phyloP scores from a whole-genome alignment of 495 filamentous ascomycete genomes.

The Neurospora sublineolata region DNA sequence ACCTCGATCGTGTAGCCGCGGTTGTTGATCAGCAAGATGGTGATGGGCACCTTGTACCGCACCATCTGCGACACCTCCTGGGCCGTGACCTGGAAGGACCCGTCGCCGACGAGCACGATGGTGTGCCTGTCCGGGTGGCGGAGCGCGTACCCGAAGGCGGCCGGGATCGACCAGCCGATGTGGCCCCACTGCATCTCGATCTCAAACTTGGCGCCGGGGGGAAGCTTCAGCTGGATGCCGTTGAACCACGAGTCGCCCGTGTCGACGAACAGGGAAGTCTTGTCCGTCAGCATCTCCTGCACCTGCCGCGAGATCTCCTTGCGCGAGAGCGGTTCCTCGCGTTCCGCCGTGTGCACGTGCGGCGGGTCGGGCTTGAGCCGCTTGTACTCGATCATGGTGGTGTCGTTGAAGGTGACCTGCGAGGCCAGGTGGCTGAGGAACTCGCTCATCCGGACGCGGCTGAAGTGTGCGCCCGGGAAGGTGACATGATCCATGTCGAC shows the following conservation, averaged over 20 bases:
- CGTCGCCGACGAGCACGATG: slow-evolving; percentile 17
- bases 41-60: slow-evolving; percentile 15
- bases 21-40: slow-evolving; percentile 32
- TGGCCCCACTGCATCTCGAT: slow-evolving; percentile 23
- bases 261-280: slow-evolving; percentile 12
- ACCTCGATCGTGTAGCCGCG: slow-evolving; percentile 42
- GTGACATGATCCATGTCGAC: slow-evolving; percentile 16
- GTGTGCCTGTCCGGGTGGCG: slow-evolving; percentile 7
- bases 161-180: slow-evolving; percentile 20
- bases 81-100: slow-evolving; percentile 21
- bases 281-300: slow-evolving; percentile 4
- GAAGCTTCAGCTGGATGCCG: slow-evolving; percentile 11
- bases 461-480: slow-evolving; percentile 14
- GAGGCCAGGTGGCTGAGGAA: slow-evolving; percentile 9
- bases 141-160: slow-evolving; percentile 15
- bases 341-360: slow-evolving; percentile 1
- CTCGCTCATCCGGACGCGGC: slow-evolving; percentile 10
- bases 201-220: slow-evolving; percentile 15
- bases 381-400: slow-evolving; percentile 14
- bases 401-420: slow-evolving; percentile 6
- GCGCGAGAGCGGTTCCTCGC: slow-evolving; percentile 8
- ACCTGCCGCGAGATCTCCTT: slow-evolving; percentile 12
- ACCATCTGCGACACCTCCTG: slow-evolving; percentile 23
- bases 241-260: slow-evolving; percentile 20
- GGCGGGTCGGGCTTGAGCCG: slow-evolving; percentile 11